A percentile compares a stretch with the other conserved stretches of the same genome.
Evolutionary conservation across 1,284 basidiomycete species (phyloP).

Genomic region (Leccinum griseonigrum): DNA sequence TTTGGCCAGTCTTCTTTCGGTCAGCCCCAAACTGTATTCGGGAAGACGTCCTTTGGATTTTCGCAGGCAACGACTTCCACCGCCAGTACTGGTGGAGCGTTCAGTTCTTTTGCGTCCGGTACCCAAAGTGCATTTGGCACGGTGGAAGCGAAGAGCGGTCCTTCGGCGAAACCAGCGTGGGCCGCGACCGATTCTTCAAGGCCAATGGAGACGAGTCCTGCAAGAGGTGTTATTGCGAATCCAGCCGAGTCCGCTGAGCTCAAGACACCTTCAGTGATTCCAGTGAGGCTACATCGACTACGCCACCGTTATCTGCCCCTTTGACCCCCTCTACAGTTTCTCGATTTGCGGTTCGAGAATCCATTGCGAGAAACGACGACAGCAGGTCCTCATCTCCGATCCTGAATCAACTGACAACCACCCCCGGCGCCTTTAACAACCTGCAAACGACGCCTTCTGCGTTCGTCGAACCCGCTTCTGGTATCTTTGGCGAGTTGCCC

Average conservation of each 20-base stretch:
- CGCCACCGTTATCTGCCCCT: not conserved
- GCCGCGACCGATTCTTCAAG: conserved; percentile 8
- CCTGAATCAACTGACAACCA: conserved; percentile 7
- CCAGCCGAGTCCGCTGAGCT: conserved; percentile 2
- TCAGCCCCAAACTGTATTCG: conserved; percentile 30
- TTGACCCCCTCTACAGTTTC: conserved; percentile 1
- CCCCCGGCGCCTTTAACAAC: conserved; percentile 37
- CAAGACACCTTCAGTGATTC: conserved; percentile 6
- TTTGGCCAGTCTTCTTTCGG: conserved; percentile 39
- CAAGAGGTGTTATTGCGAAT: not conserved
- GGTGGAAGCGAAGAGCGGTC: conserved; percentile 15
- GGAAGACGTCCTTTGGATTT: conserved; percentile 19
- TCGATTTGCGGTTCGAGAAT: conserved; percentile 13
- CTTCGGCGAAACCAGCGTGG: conserved; percentile 25
- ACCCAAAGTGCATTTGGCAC: conserved; percentile 23
- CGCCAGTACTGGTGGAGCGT: conserved; percentile 24
- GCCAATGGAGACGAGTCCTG: conserved; percentile 6
- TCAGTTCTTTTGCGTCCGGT: conserved; percentile 30
- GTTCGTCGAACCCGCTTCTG: conserved; percentile 39
- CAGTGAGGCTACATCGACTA: conserved; percentile 1
- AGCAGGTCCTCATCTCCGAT: conserved; percentile 32
- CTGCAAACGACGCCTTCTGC: conserved; percentile 35
- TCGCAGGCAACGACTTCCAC: conserved; percentile 6
- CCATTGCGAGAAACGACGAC: conserved; percentile 16
- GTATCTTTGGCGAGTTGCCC: conserved; percentile 36